Evolutionary conservation across 768 basidiomycete genomes (phyloP), one percentile per base, ranked within the genome.

Genomic region (Boletellus ananiceps): DNA sequence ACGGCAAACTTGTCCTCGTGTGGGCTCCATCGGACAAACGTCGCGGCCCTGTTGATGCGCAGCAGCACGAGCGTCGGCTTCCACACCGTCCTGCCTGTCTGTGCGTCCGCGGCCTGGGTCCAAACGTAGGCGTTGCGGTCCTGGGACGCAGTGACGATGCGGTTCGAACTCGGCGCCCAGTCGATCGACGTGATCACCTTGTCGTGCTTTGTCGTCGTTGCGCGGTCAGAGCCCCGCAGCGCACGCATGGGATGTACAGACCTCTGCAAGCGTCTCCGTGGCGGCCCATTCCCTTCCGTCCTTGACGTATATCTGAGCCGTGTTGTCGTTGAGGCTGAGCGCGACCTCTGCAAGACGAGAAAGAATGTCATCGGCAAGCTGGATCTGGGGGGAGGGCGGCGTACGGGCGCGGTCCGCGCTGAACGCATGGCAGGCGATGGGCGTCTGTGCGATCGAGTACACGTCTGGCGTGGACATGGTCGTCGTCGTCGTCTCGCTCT

Each of bases 101-200:
- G 73, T 1, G 83, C 75, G 58, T 93, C 88, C 25, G 80, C 74
- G 8, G 80, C 80, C 64, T 88, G 84, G 47, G 91, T 86, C 96
- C 96, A 99, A 29, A 99, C 96, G 63, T 99, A 99, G 33, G 96
- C 95, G 65, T 99, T 99, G 46, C 96, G 77, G 66, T 99, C 96
- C 67, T 99, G 95, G n/a, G 94, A 95, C 59, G 93, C 91, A 12
- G 96, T 98, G 21, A 99, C 95, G 71, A 99, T 95, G 39, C 91
- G 87, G 71, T 98, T 97, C 40, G 96, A 93, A 57, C 81, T 81
- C 15, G 94, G 93, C 12, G 94, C 96, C 96, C 96, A 99, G 67
- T 97, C 94, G 67, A 99, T 96, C 48, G 93, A 93, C 2, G 95
- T 98, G 71, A 99, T 88, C 50, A 85, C 72, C 71, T 98, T 98